A percentile compares a stretch with the other conserved stretches of the same genome.
Conservation (phyloP, 2,329 filamentous ascomycete species). For the Ophiocordyceps polyrhachis-furcata region DNA sequence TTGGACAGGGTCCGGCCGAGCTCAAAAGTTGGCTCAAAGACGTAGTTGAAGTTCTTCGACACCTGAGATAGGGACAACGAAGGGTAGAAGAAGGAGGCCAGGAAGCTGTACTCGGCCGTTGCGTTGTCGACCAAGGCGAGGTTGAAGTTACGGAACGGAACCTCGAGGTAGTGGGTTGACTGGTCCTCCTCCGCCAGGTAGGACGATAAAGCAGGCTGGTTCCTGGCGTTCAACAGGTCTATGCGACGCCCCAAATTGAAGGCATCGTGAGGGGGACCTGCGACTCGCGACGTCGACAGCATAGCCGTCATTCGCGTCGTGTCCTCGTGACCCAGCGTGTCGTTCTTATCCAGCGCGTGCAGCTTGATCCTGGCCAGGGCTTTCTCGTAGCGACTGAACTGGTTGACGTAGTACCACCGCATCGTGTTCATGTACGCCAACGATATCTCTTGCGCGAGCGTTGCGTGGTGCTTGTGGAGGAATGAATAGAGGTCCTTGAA, state of each 20-base stretch:
- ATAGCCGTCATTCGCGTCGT: constrained; percentile 43
- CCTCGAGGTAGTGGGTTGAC: constrained; percentile 68
- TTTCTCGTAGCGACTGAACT: constrained; percentile 75
- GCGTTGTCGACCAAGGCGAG: constrained; percentile 86
- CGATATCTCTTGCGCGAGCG: constrained; percentile 75
- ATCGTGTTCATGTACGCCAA: constrained; percentile 96
- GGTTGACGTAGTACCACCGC: constrained; percentile 91
- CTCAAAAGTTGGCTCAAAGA: constrained; percentile 80
- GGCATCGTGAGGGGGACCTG: constrained; percentile 55
- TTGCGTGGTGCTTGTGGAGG: constrained; percentile 60
- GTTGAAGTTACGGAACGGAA: constrained; percentile 87
- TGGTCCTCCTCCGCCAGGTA: constrained; percentile 86
- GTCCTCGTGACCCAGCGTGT: constrained; percentile 67
- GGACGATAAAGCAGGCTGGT: constrained; percentile 61
- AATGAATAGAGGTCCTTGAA: constrained; percentile 83
- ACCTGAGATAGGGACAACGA: constrained; percentile 58
- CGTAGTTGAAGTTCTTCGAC: constrained; percentile 66
- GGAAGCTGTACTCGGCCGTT: constrained; percentile 84
- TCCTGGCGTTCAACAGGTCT: constrained; percentile 58
- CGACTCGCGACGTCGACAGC: constrained; percentile 24
- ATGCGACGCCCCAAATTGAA: constrained; percentile 77
- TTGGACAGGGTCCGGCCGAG: constrained; percentile 64
- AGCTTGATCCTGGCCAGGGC: constrained; percentile 72
- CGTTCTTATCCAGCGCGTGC: constrained; percentile 64
- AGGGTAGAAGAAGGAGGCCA: constrained; percentile 75